Evolutionary conservation across 2,329 filamentous ascomycete species (phyloP).

Genomic region (Berkeleyomyces rouxiae): DNA sequence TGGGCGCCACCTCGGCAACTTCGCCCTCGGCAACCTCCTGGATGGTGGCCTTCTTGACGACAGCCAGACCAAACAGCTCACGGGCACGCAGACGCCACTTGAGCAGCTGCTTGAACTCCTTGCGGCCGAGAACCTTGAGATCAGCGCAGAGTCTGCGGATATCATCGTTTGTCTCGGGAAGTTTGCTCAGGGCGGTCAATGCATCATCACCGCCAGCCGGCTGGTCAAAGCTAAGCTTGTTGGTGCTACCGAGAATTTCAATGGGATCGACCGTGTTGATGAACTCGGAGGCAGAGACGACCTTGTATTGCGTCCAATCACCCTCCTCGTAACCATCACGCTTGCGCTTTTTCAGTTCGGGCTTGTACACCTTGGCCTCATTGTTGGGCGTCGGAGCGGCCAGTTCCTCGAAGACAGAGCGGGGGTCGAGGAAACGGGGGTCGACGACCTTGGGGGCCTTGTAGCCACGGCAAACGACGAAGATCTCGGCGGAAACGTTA

Average conservation of each 20-base stretch:
- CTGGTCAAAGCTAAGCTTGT: slow-evolving; percentile 70
- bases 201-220: slow-evolving; percentile 70
- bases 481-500: slow-evolving; percentile 96
- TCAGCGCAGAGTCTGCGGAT: slow-evolving; percentile 65
- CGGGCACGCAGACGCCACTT: slow-evolving; percentile 80
- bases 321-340: slow-evolving; percentile 95
- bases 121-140: slow-evolving; percentile 77
- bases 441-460: slow-evolving; percentile 91
- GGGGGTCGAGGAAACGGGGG: slow-evolving; percentile 78
- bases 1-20: slow-evolving; percentile 65
- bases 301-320: slow-evolving; percentile 84
- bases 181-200: slow-evolving; percentile 65
- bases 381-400: slow-evolving; percentile 76
- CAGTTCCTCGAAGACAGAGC: slow-evolving; percentile 84
- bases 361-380: slow-evolving; percentile 95
- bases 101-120: slow-evolving; percentile 81
- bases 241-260: slow-evolving; percentile 71
- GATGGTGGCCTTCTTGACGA: slow-evolving; percentile 44
- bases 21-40: slow-evolving; percentile 40
- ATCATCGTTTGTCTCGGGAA: slow-evolving; percentile 75
- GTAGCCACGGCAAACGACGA: slow-evolving; percentile 89
- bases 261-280: slow-evolving; percentile 90
- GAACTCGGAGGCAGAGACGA: slow-evolving; percentile 76
- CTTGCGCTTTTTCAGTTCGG: slow-evolving; percentile 93
- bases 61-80: slow-evolving; percentile 74